phyloP scores from a whole-genome alignment of 2,329 filamentous ascomycete genomes.

The Lasiodiplodia sp. region DNA sequence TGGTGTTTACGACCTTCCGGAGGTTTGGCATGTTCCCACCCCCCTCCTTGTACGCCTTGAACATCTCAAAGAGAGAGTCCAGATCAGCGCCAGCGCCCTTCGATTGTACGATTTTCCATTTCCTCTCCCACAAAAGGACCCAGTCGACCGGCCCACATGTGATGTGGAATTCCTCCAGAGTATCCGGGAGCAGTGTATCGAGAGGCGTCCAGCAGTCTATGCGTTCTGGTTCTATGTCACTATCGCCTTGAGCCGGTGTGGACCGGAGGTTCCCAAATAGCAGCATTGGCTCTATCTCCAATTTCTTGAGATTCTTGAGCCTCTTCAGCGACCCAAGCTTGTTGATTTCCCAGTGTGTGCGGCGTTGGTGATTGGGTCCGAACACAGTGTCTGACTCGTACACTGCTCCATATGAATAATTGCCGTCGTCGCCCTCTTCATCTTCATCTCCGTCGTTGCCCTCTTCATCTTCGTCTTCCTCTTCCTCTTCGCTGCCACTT shows the following conservation, averaged over 20 bases:
- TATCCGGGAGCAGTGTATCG: neutral
- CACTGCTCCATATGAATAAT: neutral
- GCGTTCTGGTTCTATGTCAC: neutral
- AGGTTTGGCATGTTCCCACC: neutral
- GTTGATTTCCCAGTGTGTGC: neutral
- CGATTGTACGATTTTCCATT: neutral
- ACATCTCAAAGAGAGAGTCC: neutral
- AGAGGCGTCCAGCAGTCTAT: neutral
- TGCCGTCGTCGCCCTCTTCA: neutral
- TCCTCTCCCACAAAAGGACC: neutral
- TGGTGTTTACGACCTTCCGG: neutral
- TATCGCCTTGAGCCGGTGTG: neutral
- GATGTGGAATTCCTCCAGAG: constrained; percentile 1
- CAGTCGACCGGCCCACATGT: neutral
- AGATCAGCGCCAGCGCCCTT: neutral
- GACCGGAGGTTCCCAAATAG: neutral
- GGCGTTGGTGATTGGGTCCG: neutral
- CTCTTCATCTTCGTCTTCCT: neutral
- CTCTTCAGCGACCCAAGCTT: neutral
- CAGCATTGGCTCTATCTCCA: constrained; percentile 13
- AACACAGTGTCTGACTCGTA: neutral
- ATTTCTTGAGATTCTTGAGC: neutral
- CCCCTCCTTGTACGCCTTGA: neutral
- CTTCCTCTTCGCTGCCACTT: neutral
- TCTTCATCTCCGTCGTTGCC: neutral